Percentiles rank a stretch among this genome's conserved stretches.
Conservation (phyloP, 768 basidiomycete genomes). For the Mycena crocata region DNA sequence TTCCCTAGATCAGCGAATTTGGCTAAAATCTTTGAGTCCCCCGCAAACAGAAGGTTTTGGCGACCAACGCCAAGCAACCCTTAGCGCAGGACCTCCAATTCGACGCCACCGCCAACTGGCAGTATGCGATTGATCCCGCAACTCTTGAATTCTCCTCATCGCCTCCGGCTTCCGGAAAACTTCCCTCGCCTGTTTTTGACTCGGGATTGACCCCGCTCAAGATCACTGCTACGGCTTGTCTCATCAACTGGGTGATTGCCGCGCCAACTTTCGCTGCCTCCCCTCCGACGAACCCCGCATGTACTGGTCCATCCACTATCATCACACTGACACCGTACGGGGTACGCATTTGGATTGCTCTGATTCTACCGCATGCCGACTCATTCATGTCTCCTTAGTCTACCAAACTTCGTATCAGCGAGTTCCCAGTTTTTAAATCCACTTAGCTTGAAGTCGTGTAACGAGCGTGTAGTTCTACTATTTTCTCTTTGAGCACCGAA, state of each 20-base stretch:
- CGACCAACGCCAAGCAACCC: conserved; percentile 55
- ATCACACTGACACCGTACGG: conserved; percentile 49
- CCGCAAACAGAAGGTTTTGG: conserved; percentile 49
- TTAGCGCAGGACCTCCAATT: conserved; percentile 63
- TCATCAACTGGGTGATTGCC: conserved; percentile 46
- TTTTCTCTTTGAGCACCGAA: neutral
- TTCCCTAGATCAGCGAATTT: neutral
- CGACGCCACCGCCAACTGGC: conserved; percentile 60
- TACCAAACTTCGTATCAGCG: conserved; percentile 32
- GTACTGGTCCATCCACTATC: conserved; percentile 39
- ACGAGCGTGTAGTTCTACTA: neutral
- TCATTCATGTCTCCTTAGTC: conserved; percentile 14
- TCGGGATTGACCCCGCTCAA: conserved; percentile 48
- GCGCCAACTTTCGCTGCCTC: conserved; percentile 49
- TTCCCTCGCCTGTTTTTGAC: conserved; percentile 47
- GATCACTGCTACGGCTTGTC: conserved; percentile 49
- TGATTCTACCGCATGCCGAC: neutral
- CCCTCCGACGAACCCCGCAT: conserved; percentile 42
- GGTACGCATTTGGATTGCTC: conserved; percentile 26
- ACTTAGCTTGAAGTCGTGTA: neutral
- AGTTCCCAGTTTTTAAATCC: conserved; percentile 30
- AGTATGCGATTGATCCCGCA: conserved; percentile 64
- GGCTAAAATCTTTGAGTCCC: conserved; percentile 32
- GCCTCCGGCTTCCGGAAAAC: conserved; percentile 37
- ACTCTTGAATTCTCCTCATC: conserved; percentile 40